Conservation (phyloP, 306 rosid genomes). For the Glycyrrhiza uralensis region DNA sequence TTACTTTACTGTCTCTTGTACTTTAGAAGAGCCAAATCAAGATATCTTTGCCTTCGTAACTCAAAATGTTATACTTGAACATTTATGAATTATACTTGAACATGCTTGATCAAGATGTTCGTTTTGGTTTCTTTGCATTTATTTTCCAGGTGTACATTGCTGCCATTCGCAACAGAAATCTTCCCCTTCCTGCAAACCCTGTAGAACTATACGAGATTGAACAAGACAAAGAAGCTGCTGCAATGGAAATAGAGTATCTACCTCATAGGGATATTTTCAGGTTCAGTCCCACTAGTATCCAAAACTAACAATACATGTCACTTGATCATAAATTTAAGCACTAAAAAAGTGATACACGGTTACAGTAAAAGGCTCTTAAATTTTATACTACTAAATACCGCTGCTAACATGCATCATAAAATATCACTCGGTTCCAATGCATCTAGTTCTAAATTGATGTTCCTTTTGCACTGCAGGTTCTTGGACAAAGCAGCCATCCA, state of each 20-base stretch:
- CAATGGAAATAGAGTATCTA: conserved; percentile 46
- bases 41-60: no score
- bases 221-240: conserved; percentile 59
- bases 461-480: conserved; percentile 45
- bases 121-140: neutral
- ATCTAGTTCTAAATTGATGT: neutral
- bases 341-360: neutral
- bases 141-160: conserved; percentile 67
- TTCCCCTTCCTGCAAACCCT: conserved; percentile 57
- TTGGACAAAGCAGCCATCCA: conserved; percentile 84
- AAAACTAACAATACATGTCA: neutral
- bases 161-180: conserved; percentile 76
- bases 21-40: no score
- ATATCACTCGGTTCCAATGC: neutral
- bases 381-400: neutral
- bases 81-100: neutral
- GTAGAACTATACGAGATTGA: conserved; percentile 56
- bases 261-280: conserved; percentile 66
- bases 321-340: neutral
- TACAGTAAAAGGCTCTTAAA: neutral
- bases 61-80: no score
- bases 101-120: neutral
- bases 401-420: neutral
- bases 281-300: conserved; percentile 25
- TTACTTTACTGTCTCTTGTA: no score